Conservation (phyloP, 352 stramenopile genomes). For the Phytopythium oedochilum region DNA sequence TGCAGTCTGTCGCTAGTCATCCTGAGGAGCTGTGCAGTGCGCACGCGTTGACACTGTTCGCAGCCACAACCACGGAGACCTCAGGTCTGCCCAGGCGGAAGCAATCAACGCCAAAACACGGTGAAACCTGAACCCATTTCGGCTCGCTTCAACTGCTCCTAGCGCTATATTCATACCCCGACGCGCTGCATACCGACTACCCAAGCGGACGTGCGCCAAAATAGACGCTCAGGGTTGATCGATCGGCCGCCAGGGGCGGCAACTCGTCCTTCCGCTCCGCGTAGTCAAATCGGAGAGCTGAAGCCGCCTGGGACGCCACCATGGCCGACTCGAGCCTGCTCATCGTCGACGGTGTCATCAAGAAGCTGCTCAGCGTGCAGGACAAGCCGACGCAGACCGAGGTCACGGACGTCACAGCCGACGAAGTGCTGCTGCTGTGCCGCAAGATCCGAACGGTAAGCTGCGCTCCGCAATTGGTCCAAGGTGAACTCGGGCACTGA, state of each 20-base stretch:
- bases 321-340: slow-evolving; percentile 54
- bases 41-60: too few species aligned
- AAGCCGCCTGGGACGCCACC: neutral
- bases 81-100: too few species aligned
- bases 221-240: neutral
- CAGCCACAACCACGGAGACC: too few species aligned
- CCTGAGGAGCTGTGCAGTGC: too few species aligned
- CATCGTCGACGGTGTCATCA: slow-evolving; percentile 67
- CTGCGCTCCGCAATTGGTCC: neutral
- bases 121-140: too few species aligned
- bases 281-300: neutral
- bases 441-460: slow-evolving; percentile 67
- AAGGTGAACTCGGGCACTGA: neutral
- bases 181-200: too few species aligned
- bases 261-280: neutral
- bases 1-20: too few species aligned
- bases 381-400: slow-evolving; percentile 75
- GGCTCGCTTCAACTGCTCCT: too few species aligned
- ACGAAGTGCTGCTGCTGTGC: slow-evolving; percentile 76
- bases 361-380: slow-evolving; percentile 66
- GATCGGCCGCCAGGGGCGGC: neutral
- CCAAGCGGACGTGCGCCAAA: neutral
- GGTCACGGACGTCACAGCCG: slow-evolving; percentile 72
- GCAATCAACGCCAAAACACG: too few species aligned
- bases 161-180: too few species aligned